A percentile compares a stretch with the other conserved stretches of the same genome.
phyloP scores from a whole-genome alignment of 2,329 filamentous ascomycete genomes.

The Sphaerulina musiva region DNA sequence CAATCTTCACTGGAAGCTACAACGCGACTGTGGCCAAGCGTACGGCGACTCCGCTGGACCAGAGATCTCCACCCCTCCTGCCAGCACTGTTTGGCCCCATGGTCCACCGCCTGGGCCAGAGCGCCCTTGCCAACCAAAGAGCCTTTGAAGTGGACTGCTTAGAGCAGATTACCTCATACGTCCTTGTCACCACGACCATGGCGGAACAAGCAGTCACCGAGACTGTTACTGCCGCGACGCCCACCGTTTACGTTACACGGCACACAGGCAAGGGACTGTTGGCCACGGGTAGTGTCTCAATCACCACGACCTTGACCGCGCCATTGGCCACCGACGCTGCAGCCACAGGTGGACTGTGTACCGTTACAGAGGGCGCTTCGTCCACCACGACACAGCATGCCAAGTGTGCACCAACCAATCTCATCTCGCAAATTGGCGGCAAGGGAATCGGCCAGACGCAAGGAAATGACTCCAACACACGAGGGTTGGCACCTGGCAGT shows the following conservation, averaged over 20 bases:
- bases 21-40: conserved; percentile 20
- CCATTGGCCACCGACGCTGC: conserved; percentile 2
- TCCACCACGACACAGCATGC: conserved; percentile 26
- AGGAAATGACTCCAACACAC: conserved; percentile 20
- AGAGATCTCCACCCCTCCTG: conserved; percentile 5
- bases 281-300: conserved; percentile 13
- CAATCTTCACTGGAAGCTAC: conserved; percentile 25
- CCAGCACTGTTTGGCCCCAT: conserved; percentile 9
- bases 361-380: conserved; percentile 18
- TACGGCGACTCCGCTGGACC: conserved; percentile 18
- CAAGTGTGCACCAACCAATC: conserved; percentile 28
- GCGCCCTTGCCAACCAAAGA: conserved; percentile 12
- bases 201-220: conserved; percentile 16
- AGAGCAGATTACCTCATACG: conserved; percentile 22
- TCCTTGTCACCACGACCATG: conserved; percentile 18
- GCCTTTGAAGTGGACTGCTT: conserved; percentile 24
- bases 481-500: conserved; percentile 21
- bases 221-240: conserved; percentile 22
- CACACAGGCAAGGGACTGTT: conserved; percentile 11
- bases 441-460: conserved; percentile 23
- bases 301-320: conserved; percentile 19
- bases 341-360: conserved; percentile 18
- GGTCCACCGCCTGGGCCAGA: conserved; percentile 19
- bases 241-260: conserved; percentile 16
- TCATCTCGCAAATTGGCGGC: conserved; percentile 22